Conservation (phyloP, 495 filamentous ascomycete genomes). For the Thozetella sp. region DNA sequence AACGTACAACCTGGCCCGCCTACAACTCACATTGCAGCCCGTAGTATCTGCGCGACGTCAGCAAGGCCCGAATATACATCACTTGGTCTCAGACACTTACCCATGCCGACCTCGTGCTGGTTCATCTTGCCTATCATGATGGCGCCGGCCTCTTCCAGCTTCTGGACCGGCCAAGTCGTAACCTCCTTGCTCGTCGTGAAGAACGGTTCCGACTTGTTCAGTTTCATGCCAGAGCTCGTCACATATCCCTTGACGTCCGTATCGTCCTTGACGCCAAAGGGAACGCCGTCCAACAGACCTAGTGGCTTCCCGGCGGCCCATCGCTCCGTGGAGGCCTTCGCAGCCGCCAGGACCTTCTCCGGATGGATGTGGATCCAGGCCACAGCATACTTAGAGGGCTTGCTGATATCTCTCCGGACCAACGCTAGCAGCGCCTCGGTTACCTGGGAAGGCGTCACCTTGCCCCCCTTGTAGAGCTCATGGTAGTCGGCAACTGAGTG, state of each 20-base stretch:
- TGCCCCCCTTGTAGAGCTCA: conserved; percentile 66
- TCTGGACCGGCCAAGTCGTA: conserved; percentile 71
- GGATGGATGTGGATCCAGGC: conserved; percentile 65
- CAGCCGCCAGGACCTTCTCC: conserved; percentile 65
- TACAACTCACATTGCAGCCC: conserved; percentile 34
- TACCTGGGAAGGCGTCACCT: conserved; percentile 71
- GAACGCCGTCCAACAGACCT: conserved; percentile 79
- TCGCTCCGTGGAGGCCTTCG: conserved; percentile 68
- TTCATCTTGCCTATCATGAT: conserved; percentile 83
- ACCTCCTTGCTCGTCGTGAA: conserved; percentile 26
- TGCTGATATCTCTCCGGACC: conserved; percentile 57
- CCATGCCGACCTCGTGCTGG: conserved; percentile 86
- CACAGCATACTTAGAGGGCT: conserved; percentile 59
- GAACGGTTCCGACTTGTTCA: conserved; percentile 32
- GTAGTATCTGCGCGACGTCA: conserved; percentile 26
- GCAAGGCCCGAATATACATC: too few relatives aligned
- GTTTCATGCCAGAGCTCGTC: conserved; percentile 55
- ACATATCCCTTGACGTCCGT: conserved; percentile 74
- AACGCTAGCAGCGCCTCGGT: conserved; percentile 70
- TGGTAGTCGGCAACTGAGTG: conserved; percentile 79
- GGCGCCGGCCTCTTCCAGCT: conserved; percentile 77
- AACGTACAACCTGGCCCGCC: background rate
- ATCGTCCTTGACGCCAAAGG: conserved; percentile 88
- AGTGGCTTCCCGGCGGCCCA: conserved; percentile 66
- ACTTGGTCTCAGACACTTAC: conserved; percentile 7